Percentiles rank a stretch among this genome's conserved stretches.
These are phyloP conservation scores for Gypsophila paniculata DNA, from an alignment of 179 eudicot species.

Conservation along the genomic window DNA sequence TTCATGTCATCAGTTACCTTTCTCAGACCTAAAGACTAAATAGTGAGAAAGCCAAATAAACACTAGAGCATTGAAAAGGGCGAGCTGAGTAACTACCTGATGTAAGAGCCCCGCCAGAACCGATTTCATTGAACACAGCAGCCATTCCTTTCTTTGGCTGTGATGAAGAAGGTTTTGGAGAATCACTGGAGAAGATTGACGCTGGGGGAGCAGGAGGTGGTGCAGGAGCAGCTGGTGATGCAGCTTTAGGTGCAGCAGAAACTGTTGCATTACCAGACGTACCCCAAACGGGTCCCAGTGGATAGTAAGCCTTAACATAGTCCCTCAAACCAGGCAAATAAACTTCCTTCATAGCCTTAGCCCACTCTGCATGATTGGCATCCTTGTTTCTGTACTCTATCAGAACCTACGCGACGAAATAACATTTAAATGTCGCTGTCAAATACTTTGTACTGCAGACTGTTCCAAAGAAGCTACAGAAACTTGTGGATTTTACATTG, in stretches of 20 bases:
- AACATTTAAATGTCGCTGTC: neutral
- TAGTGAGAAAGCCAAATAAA: slow-evolving; percentile 14
- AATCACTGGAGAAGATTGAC: slow-evolving; percentile 53
- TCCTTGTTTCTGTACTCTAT: slow-evolving; percentile 83
- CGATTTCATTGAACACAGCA: slow-evolving; percentile 84
- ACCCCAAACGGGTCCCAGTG: slow-evolving; percentile 93
- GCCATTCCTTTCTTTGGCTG: slow-evolving; percentile 77
- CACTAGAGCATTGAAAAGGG: neutral
- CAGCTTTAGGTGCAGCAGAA: slow-evolving; percentile 55
- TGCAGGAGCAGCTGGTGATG: slow-evolving; percentile 54
- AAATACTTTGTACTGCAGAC: slow-evolving; percentile 2
- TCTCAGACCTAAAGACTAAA: slow-evolving; percentile 53
- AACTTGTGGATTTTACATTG: neutral
- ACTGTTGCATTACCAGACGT: slow-evolving; percentile 54
- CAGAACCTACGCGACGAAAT: slow-evolving; percentile 50
- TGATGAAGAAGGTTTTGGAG: slow-evolving; percentile 68
- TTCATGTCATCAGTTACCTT: slow-evolving; percentile 93
- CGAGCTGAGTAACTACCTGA: slow-evolving; percentile 44
- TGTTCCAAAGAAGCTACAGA: neutral
- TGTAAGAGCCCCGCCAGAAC: slow-evolving; percentile 62
- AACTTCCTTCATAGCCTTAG: slow-evolving; percentile 89
- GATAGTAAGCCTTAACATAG: slow-evolving; percentile 80
- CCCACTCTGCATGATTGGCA: slow-evolving; percentile 90
- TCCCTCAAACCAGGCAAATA: slow-evolving; percentile 86
- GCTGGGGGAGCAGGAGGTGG: slow-evolving; percentile 87